A percentile compares a stretch with the other conserved stretches of the same genome.
phyloP scores from a whole-genome alignment of 140 eudicot species.

The Erigeron philadelphicus region DNA sequence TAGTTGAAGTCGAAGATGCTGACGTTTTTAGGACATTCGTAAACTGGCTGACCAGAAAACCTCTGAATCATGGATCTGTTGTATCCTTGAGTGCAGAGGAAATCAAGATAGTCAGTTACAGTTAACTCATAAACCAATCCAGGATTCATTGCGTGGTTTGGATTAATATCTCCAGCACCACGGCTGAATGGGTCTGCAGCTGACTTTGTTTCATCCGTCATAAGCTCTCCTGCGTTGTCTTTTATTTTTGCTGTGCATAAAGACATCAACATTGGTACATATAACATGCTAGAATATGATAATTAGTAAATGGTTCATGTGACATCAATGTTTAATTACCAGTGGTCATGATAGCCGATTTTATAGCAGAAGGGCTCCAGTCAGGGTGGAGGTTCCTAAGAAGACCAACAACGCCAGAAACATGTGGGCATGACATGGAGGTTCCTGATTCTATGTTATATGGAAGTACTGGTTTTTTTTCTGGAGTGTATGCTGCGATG shows the following conservation, averaged over 20 bases:
- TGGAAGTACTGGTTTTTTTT: conserved; percentile 19
- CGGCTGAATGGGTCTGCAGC: conserved; percentile 45
- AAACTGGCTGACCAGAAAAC: conserved; percentile 27
- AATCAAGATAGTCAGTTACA: conserved; percentile 42
- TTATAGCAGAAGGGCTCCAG: conserved; percentile 62
- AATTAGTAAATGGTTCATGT: background rate
- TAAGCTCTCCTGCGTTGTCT: conserved; percentile 37
- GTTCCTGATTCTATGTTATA: conserved; percentile 48
- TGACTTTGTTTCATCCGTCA: conserved; percentile 27
- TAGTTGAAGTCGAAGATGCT: conserved; percentile 43
- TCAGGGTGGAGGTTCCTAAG: conserved; percentile 47
- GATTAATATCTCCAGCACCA: conserved; percentile 61
- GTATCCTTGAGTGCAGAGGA: conserved; percentile 49
- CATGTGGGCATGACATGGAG: conserved; percentile 75
- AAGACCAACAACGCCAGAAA: conserved; percentile 54
- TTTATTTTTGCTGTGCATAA: conserved; percentile 34
- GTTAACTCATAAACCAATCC: conserved; percentile 56
- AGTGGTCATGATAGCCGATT: conserved; percentile 67
- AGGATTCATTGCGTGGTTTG: conserved; percentile 57
- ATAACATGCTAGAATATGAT: background rate
- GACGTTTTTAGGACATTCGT: conserved; percentile 34
- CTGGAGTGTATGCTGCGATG: conserved; percentile 48
- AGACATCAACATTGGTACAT: background rate
- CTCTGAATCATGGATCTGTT: conserved; percentile 20
- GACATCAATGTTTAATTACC: conserved; percentile 28